Percentiles rank a stretch among this genome's conserved stretches.
Conservation (phyloP, 2,329 filamentous ascomycete species). For the Penicillium sp. region DNA sequence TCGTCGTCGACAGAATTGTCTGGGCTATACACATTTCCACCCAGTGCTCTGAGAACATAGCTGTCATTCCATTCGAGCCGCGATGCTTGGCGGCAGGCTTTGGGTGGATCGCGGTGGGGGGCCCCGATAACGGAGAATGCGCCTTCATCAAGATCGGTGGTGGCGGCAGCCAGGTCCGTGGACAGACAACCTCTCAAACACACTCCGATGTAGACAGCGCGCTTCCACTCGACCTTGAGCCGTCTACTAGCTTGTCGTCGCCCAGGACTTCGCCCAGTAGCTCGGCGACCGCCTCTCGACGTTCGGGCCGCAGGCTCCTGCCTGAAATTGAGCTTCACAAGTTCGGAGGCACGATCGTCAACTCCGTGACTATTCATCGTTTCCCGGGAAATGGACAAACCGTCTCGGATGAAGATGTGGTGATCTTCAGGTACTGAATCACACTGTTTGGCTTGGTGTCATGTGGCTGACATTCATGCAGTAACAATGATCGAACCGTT, state of each 20-base stretch:
- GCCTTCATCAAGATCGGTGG: slow-evolving; percentile 66
- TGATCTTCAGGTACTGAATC: slow-evolving; percentile 45
- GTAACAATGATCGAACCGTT: slow-evolving; percentile 90
- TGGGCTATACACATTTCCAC: slow-evolving; percentile 68
- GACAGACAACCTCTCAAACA: slow-evolving; percentile 36
- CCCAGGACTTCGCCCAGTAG: slow-evolving; percentile 24
- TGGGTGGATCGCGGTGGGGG: slow-evolving; percentile 88
- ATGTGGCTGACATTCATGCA: slow-evolving; percentile 51
- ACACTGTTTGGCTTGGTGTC: not conserved
- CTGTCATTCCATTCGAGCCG: slow-evolving; percentile 67
- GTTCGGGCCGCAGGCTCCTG: slow-evolving; percentile 19
- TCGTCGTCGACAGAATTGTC: slow-evolving; percentile 74
- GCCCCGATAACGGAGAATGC: slow-evolving; percentile 79
- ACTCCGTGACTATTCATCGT: slow-evolving; percentile 64
- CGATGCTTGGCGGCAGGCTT: slow-evolving; percentile 82
- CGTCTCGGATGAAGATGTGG: slow-evolving; percentile 56
- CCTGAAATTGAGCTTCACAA: slow-evolving; percentile 55
- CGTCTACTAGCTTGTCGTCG: slow-evolving; percentile 24
- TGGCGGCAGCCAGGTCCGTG: slow-evolving; percentile 36
- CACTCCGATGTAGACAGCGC: slow-evolving; percentile 55
- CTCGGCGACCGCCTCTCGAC: slow-evolving; percentile 10
- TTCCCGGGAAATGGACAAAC: slow-evolving; percentile 44
- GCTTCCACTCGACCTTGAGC: slow-evolving; percentile 52
- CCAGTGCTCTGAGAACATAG: slow-evolving; percentile 70
- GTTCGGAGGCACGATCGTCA: slow-evolving; percentile 64